Evolutionary conservation across 768 basidiomycete species (phyloP), one percentile per base, ranked within the genome.

Genomic region (Chalciporus sphaerocephalus): DNA sequence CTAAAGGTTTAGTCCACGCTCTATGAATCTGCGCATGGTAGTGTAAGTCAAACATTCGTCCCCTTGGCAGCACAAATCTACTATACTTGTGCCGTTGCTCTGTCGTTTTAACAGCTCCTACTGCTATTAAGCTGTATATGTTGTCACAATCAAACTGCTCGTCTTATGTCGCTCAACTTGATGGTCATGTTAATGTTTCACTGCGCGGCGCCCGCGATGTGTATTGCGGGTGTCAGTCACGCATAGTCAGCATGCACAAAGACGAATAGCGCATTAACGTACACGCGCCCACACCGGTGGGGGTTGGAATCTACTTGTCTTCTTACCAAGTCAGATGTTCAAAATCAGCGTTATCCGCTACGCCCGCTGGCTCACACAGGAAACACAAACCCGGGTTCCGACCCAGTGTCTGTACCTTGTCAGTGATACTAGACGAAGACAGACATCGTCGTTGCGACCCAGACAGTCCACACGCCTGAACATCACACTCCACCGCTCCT

Each of bases 41-140:
- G 40, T 47, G 42, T 58, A 43, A 44, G 44, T 51, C 57, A 53
- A 57, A 41, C 44, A 46, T 46, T 38, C 54, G 50, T 57, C 50
- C 30, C 37, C 52, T 47, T 55, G 54, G 54, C 58, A 47, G 48
- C 45, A 23, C 33, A 43, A 48, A 50, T 42, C 25, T 54, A 60
- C 35, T 30, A 38, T 39, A 38, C 42, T 40, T 49, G 42, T 24
- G 33, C 42, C 50, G 32, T 27, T 46, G 49, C 51, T 48, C 39
- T 59, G 54, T 54, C 54, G 51, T 60, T 42, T 49, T 47, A 46
- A 46, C 50, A 37, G 51, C 38, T 30, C 47, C 56, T 64, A 37
- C 33, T 51, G 37, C 28, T 51, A 45, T 50, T 42, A 42, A 43
- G 51, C 38, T 67, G 59, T 59, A 66, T 52, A 64, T 65, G 56